Evolutionary conservation across 2,329 filamentous ascomycete genomes (phyloP).

Genomic region (Emericellopsis atlantica): DNA sequence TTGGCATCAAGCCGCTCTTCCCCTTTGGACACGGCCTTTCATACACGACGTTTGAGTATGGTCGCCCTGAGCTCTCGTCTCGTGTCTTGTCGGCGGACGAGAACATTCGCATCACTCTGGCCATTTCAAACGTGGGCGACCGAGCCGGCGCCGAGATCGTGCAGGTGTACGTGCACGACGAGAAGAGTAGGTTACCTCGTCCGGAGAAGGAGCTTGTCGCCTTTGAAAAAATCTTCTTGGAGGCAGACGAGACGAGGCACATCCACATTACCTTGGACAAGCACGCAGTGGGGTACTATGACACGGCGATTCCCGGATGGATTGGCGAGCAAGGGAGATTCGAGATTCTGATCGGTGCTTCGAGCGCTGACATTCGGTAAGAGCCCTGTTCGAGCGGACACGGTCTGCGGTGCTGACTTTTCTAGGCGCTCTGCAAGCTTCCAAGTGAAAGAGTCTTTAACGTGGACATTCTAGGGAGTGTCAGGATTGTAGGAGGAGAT

Average conservation of each 20-base stretch:
- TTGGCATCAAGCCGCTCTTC: slow-evolving; percentile 47
- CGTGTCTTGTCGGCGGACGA: slow-evolving; percentile 23
- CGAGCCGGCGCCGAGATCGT: slow-evolving; percentile 49
- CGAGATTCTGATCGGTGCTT: slow-evolving; percentile 33
- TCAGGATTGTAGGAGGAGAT: too few species aligned
- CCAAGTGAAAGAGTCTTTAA: slow-evolving; percentile 51
- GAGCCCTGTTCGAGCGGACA: background rate
- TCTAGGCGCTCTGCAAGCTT: slow-evolving; percentile 35
- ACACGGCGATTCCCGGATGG: slow-evolving; percentile 45
- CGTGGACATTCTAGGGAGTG: slow-evolving; percentile 42
- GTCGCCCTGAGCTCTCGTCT: slow-evolving; percentile 31
- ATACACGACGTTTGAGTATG: slow-evolving; percentile 53
- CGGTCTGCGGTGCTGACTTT: slow-evolving; percentile 5
- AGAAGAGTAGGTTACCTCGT: slow-evolving; percentile 47
- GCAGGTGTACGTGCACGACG: slow-evolving; percentile 55
- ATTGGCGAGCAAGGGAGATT: slow-evolving; percentile 54
- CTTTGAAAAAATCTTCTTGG: slow-evolving; percentile 51
- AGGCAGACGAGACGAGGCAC: slow-evolving; percentile 41
- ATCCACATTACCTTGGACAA: slow-evolving; percentile 32
- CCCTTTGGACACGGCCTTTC: slow-evolving; percentile 64
- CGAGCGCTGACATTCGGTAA: slow-evolving; percentile 6
- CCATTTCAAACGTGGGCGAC: slow-evolving; percentile 40
- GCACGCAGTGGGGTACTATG: slow-evolving; percentile 48
- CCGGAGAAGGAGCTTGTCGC: slow-evolving; percentile 61
- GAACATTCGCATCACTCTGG: slow-evolving; percentile 31